phyloP scores from a whole-genome alignment of 2,329 filamentous ascomycete species.

The Trichoderma hamatum region DNA sequence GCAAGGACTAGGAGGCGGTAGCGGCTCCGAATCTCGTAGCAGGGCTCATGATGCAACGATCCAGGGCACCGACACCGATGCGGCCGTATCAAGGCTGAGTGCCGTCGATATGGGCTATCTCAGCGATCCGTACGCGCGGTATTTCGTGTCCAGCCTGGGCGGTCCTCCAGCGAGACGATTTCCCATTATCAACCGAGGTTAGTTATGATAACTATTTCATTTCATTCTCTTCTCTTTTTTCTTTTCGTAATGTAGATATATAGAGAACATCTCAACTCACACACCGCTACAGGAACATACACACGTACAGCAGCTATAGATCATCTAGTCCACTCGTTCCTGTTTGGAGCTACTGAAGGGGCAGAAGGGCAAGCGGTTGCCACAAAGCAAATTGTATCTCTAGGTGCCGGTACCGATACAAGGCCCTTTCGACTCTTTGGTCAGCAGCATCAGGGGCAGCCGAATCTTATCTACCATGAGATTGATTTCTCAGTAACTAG shows the following conservation, averaged over 20 bases:
- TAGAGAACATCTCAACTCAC: background rate
- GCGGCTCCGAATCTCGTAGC: constrained; percentile 38
- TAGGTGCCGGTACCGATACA: constrained; percentile 94
- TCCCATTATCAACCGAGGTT: constrained; percentile 93
- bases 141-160: constrained; percentile 61
- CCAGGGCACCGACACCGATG: constrained; percentile 89
- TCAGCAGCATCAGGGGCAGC: constrained; percentile 41
- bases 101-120: constrained; percentile 86
- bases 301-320: constrained; percentile 85
- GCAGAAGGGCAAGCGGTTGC: constrained; percentile 25
- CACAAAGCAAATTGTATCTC: constrained; percentile 80
- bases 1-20: constrained; percentile 38
- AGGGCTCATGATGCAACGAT: constrained; percentile 70
- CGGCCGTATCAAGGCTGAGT: constrained; percentile 83
- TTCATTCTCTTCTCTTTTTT: background rate
- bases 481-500: constrained; percentile 82
- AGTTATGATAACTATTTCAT: constrained; percentile 27
- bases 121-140: constrained; percentile 74
- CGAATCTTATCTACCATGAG: constrained; percentile 78
- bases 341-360: constrained; percentile 45
- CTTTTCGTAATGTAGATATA: background rate
- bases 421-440: constrained; percentile 76
- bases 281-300: constrained; percentile 71
- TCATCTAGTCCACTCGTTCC: constrained; percentile 71
- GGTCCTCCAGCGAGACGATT: constrained; percentile 64